Evolutionary conservation across 352 stramenopile species (phyloP).

Genomic region (Globisporangium heterothallicum): DNA sequence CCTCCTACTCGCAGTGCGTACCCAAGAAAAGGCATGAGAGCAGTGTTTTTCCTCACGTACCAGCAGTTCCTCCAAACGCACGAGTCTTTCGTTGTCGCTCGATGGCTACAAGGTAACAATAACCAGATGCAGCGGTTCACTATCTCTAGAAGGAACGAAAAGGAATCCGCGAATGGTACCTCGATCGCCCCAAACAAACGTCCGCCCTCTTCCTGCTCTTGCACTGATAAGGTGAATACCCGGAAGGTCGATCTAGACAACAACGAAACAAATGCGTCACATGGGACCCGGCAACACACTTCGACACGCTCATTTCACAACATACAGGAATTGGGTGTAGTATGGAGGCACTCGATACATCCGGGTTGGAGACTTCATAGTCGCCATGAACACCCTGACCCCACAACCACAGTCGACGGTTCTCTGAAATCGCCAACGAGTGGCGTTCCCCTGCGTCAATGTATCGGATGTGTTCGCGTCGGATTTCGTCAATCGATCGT

Average conservation of each 20-base stretch:
- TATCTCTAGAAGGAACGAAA: neutral
- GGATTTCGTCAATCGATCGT: conserved; percentile 62
- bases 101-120: conserved; percentile 16
- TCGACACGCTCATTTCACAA: neutral
- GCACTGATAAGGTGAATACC: conserved; percentile 50
- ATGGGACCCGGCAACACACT: neutral
- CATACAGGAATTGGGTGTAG: conserved; percentile 47
- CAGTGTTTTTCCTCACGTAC: conserved; percentile 9
- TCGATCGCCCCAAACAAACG: conserved; percentile 77
- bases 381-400: conserved; percentile 60
- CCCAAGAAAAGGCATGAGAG: neutral
- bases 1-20: neutral
- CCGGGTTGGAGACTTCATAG: conserved; percentile 30
- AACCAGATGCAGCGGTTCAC: neutral
- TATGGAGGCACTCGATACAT: conserved; percentile 43
- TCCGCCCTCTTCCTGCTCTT: conserved; percentile 50
- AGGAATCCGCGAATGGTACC: conserved; percentile 17
- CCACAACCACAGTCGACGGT: conserved; percentile 64
- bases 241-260: conserved; percentile 37
- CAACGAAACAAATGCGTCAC: neutral
- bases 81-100: conserved; percentile 17
- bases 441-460: conserved; percentile 68
- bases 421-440: conserved; percentile 64
- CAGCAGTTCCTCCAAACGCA: conserved; percentile 36
- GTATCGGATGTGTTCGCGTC: conserved; percentile 40